Evolutionary conservation across 2,329 filamentous ascomycete species (phyloP).

Genomic region (Dothidotthia symphoricarpi): DNA sequence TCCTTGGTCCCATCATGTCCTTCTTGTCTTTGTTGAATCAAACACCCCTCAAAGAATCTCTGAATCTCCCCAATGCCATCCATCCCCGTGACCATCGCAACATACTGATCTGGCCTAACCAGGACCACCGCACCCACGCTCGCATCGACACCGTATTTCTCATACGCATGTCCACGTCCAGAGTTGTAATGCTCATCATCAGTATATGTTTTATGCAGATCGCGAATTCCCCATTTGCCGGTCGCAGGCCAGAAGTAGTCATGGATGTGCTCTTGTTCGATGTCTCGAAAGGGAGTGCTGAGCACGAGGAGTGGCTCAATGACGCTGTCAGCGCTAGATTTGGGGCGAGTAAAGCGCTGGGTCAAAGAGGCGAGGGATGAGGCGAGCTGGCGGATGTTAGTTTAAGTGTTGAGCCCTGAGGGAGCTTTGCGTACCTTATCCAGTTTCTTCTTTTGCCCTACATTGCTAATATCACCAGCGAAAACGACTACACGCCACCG

Average conservation of each 20-base stretch:
- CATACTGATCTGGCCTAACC: constrained; percentile 62
- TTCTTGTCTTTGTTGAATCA: constrained; percentile 2
- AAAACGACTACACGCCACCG: constrained; percentile 55
- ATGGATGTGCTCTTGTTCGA: constrained; percentile 56
- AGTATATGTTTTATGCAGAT: constrained; percentile 61
- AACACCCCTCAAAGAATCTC: constrained; percentile 14
- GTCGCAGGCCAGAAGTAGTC: constrained; percentile 56
- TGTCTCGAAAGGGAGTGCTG: constrained; percentile 47
- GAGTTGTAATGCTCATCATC: constrained; percentile 57
- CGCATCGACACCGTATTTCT: constrained; percentile 53
- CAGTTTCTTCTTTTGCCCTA: constrained; percentile 30
- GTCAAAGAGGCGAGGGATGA: constrained; percentile 31
- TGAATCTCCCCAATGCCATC: constrained; percentile 12
- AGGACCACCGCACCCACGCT: constrained; percentile 46
- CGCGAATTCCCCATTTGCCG: constrained; percentile 57
- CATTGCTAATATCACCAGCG: constrained; percentile 44
- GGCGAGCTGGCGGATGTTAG: constrained; percentile 20
- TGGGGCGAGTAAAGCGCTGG: constrained; percentile 45
- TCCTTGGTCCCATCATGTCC: too few species aligned
- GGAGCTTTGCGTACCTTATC: constrained; percentile 43
- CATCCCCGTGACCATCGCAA: constrained; percentile 12
- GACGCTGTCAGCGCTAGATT: constrained; percentile 52
- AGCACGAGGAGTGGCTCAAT: constrained; percentile 60
- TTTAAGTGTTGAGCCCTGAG: too few species aligned
- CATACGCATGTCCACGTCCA: constrained; percentile 58